These are phyloP conservation scores for Odonthalia washingtoniensis DNA, from an alignment of 31 red algal genomes.

Conservation along the genomic window DNA sequence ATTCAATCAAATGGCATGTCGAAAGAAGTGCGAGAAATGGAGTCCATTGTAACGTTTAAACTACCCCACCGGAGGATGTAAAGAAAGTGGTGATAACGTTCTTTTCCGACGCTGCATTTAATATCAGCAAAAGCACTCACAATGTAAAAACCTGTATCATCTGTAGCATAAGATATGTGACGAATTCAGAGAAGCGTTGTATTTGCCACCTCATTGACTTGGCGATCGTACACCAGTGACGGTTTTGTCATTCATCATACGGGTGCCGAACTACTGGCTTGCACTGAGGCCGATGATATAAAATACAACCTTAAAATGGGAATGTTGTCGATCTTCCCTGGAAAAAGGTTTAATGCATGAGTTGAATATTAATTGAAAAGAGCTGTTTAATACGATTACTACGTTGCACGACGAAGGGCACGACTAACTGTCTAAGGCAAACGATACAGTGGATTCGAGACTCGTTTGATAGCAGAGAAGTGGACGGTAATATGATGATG, in stretches of 20 bases:
- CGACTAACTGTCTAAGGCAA: conserved; percentile 3
- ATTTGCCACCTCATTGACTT: not conserved
- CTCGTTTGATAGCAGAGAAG: too few species aligned
- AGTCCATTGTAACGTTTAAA: not conserved
- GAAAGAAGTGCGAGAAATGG: not conserved
- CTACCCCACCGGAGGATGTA: not conserved
- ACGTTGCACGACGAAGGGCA: conserved; percentile 41
- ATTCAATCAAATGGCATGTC: not conserved
- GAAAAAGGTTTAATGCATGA: not conserved
- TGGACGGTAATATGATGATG: not conserved
- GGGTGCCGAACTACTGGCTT: conserved; percentile 25
- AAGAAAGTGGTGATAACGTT: not conserved
- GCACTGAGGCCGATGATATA: not conserved
- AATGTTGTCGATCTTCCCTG: conserved; percentile 11
- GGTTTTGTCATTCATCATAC: conserved; percentile 23
- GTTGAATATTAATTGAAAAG: conserved; percentile 11
- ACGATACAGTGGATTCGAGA: conserved; percentile 12
- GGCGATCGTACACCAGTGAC: not conserved
- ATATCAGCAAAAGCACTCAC: not conserved
- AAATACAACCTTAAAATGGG: conserved; percentile 11
- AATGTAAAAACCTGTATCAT: not conserved
- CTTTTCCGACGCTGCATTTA: conserved; percentile 1
- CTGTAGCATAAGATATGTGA: too few species aligned
- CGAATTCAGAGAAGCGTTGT: not conserved
- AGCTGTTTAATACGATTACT: conserved; percentile 5